Conservation (phyloP, 352 stramenopile genomes). For the Aphanomyces euteiches region DNA sequence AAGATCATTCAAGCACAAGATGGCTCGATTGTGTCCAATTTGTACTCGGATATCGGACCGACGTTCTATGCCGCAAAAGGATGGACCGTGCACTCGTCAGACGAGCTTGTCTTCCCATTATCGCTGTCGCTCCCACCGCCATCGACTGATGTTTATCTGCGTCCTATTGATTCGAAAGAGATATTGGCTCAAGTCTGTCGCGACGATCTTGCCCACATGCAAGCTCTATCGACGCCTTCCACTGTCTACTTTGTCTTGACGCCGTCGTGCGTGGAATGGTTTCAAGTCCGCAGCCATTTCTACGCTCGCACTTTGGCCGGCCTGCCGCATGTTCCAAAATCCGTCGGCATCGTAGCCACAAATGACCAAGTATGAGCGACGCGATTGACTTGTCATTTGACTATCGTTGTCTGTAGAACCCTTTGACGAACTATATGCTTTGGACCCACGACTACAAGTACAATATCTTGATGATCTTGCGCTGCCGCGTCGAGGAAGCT, state of each 20-base stretch:
- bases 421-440: not conserved
- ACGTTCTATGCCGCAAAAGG: slow-evolving; percentile 10
- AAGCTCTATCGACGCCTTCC: not conserved
- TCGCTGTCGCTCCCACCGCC: not conserved
- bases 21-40: slow-evolving; percentile 1
- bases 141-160: not conserved
- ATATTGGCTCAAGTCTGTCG: not conserved
- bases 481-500: not conserved
- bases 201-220: not conserved
- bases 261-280: not conserved
- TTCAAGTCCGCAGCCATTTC: not conserved
- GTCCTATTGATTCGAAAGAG: not conserved
- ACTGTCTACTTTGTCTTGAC: slow-evolving; percentile 10
- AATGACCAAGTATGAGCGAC: not conserved
- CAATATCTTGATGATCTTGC: not conserved
- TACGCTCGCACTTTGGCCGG: not conserved
- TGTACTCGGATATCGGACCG: slow-evolving; percentile 21
- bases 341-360: not conserved
- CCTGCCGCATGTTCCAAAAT: not conserved
- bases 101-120: not conserved
- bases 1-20: not conserved
- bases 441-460: slow-evolving; percentile 16
- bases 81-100: not conserved
- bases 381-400: not conserved
- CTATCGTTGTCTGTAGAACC: not conserved